These are phyloP conservation scores for Alternaria sp. DNA, from an alignment of 2,329 filamentous ascomycete species.

Conservation along the genomic window DNA sequence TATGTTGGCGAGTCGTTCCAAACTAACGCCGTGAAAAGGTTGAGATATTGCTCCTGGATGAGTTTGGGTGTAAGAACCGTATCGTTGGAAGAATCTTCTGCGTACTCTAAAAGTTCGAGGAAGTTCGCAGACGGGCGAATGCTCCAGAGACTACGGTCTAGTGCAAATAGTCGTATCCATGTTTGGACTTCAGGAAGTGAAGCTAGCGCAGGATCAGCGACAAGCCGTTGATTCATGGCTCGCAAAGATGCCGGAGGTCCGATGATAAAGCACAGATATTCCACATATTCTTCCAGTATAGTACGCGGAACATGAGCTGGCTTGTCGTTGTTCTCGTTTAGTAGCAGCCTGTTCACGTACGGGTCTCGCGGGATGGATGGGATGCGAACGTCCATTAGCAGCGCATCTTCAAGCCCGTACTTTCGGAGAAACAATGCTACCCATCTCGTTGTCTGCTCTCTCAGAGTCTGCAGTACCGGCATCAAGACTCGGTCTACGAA, in stretches of 20 bases:
- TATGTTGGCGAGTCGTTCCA: slow-evolving; percentile 15
- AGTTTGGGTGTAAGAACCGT: slow-evolving; percentile 15
- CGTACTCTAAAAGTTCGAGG: not conserved
- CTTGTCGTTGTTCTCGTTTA: not conserved
- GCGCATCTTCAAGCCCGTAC: slow-evolving; percentile 13
- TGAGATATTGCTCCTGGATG: slow-evolving; percentile 23
- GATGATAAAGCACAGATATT: slow-evolving; percentile 28
- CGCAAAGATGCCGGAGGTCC: slow-evolving; percentile 25
- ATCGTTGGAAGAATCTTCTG: not conserved
- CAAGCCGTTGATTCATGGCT: slow-evolving; percentile 25
- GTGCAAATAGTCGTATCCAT: slow-evolving; percentile 35
- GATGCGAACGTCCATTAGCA: slow-evolving; percentile 4
- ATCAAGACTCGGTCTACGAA: slow-evolving; percentile 30
- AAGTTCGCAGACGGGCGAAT: not conserved
- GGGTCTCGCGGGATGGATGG: slow-evolving; percentile 20
- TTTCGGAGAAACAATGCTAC: slow-evolving; percentile 31
- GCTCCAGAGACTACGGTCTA: not conserved
- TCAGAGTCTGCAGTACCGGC: slow-evolving; percentile 17
- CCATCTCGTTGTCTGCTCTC: slow-evolving; percentile 30
- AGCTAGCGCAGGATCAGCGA: slow-evolving; percentile 5
- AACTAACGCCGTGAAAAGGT: slow-evolving; percentile 20
- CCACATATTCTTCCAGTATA: slow-evolving; percentile 30
- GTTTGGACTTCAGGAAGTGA: slow-evolving; percentile 12
- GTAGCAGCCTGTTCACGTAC: slow-evolving; percentile 2
- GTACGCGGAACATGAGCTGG: slow-evolving; percentile 19